Conservation (phyloP, 495 filamentous ascomycete genomes). For the Annulohypoxylon bovei region DNA sequence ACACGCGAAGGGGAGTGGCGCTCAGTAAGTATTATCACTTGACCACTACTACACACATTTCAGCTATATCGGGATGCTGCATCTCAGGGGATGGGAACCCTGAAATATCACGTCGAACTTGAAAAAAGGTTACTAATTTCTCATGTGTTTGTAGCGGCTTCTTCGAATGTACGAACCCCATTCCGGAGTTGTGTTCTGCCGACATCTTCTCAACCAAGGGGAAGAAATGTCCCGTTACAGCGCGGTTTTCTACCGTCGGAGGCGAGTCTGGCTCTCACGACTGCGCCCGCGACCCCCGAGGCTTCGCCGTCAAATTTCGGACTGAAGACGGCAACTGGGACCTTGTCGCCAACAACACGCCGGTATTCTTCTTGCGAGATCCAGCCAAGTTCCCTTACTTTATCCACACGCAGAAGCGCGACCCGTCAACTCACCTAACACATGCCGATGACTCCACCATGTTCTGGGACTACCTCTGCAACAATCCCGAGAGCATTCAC, state of each 20-base stretch:
- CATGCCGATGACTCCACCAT: constrained; percentile 59
- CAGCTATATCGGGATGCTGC: too few species aligned
- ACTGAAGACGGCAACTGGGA: constrained; percentile 86
- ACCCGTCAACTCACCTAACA: constrained; percentile 70
- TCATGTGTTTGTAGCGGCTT: constrained; percentile 52
- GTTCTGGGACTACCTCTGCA: constrained; percentile 67
- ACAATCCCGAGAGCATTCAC: constrained; percentile 73
- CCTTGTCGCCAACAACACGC: constrained; percentile 75
- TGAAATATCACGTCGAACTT: neutral
- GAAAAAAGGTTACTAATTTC: neutral
- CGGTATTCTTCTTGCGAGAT: constrained; percentile 85
- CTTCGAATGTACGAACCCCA: constrained; percentile 69
- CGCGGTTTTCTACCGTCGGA: constrained; percentile 78
- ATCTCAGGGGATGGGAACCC: neutral
- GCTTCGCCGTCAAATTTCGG: constrained; percentile 80
- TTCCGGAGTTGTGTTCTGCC: constrained; percentile 62
- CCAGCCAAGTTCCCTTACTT: constrained; percentile 79
- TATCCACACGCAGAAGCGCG: constrained; percentile 79
- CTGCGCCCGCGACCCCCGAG: constrained; percentile 72
- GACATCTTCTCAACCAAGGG: constrained; percentile 73
- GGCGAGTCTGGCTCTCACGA: constrained; percentile 74
- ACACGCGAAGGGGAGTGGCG: constrained; percentile 81
- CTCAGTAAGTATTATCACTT: constrained; percentile 54
- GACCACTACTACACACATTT: too few species aligned
- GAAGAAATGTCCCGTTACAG: constrained; percentile 70